Conservation (phyloP, 2,329 filamentous ascomycete genomes). For the Scedosporium apiospermum region DNA sequence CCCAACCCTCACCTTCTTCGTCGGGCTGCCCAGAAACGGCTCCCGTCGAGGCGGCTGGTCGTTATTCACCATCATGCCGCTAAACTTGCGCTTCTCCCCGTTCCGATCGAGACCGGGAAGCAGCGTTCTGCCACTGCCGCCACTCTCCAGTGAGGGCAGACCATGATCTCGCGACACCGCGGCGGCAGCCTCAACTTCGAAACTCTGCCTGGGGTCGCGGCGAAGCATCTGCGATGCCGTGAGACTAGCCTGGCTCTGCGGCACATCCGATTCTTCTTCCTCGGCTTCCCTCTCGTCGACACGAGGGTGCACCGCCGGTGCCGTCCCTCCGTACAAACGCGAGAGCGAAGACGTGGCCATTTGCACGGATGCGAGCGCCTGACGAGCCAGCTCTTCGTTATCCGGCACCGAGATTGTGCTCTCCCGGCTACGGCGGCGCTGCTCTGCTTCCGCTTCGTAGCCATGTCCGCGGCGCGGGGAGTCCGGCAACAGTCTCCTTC, state of each 20-base stretch:
- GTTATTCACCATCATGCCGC: not conserved
- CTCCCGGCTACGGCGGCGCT: constrained; percentile 60
- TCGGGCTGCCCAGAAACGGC: constrained; percentile 26
- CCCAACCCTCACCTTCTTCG: constrained; percentile 40
- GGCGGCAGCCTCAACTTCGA: constrained; percentile 36
- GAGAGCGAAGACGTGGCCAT: constrained; percentile 27
- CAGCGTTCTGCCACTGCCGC: not conserved
- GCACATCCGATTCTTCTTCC: constrained; percentile 38
- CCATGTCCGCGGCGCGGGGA: constrained; percentile 24
- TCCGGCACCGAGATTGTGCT: constrained; percentile 63
- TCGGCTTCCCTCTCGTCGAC: constrained; percentile 18
- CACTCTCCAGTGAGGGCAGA: constrained; percentile 30
- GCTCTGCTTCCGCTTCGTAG: constrained; percentile 22
- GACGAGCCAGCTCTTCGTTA: constrained; percentile 46
- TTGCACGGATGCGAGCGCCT: constrained; percentile 43
- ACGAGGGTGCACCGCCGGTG: constrained; percentile 9
- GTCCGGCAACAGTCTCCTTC: constrained; percentile 19
- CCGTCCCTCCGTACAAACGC: constrained; percentile 14
- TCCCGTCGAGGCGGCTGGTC: not conserved
- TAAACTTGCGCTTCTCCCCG: constrained; percentile 10
- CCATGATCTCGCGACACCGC: constrained; percentile 31
- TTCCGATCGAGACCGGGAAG: not conserved
- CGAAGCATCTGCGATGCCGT: constrained; percentile 68
- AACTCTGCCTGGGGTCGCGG: constrained; percentile 43
- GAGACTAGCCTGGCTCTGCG: constrained; percentile 64